phyloP scores from a whole-genome alignment of 2,329 filamentous ascomycete species.

The Xylaria polymorpha region DNA sequence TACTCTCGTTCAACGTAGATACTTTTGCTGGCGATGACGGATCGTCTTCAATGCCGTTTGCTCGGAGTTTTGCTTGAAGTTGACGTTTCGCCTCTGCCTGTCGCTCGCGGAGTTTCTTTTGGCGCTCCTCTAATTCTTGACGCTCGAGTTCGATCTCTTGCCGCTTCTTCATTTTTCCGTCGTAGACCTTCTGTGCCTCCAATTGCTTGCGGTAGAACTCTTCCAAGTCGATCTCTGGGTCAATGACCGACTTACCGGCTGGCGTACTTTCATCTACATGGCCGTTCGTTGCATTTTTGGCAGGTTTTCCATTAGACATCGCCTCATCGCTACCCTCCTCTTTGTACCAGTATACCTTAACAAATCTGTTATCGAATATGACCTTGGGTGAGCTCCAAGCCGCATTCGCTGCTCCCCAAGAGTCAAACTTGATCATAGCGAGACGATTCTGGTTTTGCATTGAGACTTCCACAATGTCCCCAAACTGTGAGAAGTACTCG shows the following conservation, averaged over 20 bases:
- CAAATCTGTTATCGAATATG: constrained; percentile 87
- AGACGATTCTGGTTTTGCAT: constrained; percentile 75
- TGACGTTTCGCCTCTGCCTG: constrained; percentile 74
- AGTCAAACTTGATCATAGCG: constrained; percentile 76
- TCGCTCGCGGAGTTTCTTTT: constrained; percentile 69
- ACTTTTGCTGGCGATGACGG: constrained; percentile 39
- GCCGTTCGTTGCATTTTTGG: constrained; percentile 49
- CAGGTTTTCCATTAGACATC: constrained; percentile 45
- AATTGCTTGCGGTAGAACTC: constrained; percentile 76
- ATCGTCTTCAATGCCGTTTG: constrained; percentile 54
- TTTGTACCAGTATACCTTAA: constrained; percentile 84
- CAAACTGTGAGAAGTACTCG: constrained; percentile 78
- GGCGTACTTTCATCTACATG: constrained; percentile 41
- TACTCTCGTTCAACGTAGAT: constrained; percentile 38
- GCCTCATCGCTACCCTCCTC: constrained; percentile 55
- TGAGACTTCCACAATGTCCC: constrained; percentile 70
- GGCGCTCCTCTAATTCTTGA: constrained; percentile 72
- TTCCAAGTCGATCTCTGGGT: constrained; percentile 73
- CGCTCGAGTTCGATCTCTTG: constrained; percentile 71
- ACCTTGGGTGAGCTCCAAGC: constrained; percentile 82
- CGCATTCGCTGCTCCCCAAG: constrained; percentile 72
- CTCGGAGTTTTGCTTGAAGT: constrained; percentile 70
- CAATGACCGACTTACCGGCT: constrained; percentile 41
- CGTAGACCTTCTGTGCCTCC: constrained; percentile 75
- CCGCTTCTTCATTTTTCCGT: constrained; percentile 72